Evolutionary conservation across 192 early-diverging fungal genomes (phyloP).

Genomic region (Podila clonocystis): DNA sequence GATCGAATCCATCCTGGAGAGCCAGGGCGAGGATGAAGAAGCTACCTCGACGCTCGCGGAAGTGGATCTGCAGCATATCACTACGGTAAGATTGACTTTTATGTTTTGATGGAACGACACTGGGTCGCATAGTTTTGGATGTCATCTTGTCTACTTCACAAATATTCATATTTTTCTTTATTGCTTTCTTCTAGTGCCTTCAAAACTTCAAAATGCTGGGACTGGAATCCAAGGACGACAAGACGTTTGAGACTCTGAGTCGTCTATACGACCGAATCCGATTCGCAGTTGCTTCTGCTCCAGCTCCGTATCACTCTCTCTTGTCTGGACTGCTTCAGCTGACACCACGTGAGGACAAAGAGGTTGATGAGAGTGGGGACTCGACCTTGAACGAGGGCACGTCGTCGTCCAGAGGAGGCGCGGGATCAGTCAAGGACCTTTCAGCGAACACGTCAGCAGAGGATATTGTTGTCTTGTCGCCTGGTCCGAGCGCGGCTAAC

Average conservation of each 20-base stretch:
- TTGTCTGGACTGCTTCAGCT: not conserved
- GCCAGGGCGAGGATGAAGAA: not conserved
- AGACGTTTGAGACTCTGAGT: not conserved
- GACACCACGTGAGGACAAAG: not conserved
- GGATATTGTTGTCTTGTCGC: not conserved
- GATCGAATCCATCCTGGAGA: not conserved
- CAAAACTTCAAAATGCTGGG: constrained; percentile 6
- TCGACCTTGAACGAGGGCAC: not conserved
- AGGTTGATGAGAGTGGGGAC: constrained; percentile 1
- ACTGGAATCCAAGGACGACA: not conserved
- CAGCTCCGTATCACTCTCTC: not conserved
- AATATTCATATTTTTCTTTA: not conserved
- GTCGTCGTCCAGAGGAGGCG: not conserved
- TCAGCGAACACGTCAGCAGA: not conserved
- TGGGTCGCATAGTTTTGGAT: too few species aligned
- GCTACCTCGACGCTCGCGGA: not conserved
- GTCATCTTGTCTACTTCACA: not conserved
- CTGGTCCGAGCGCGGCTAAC: not conserved
- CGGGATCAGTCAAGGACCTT: not conserved
- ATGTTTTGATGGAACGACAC: too few species aligned
- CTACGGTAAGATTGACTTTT: too few species aligned
- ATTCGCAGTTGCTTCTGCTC: not conserved
- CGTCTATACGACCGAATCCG: not conserved
- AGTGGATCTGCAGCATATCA: not conserved
- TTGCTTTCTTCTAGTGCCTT: constrained; percentile 3